Conservation (phyloP, 768 basidiomycete genomes). For the Stropharia rugosoannulata region DNA sequence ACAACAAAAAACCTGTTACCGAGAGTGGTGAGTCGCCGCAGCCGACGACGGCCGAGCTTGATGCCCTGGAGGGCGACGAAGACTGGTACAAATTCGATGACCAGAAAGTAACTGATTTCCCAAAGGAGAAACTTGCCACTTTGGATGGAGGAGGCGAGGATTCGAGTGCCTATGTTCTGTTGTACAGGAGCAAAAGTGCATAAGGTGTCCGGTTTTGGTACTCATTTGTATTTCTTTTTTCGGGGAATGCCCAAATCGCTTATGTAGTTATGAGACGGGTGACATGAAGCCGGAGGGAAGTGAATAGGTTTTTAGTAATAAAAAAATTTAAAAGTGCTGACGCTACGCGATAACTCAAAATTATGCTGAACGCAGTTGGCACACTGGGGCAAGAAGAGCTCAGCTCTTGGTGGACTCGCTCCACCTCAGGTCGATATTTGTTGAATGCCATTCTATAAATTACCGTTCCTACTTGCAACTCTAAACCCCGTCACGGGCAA, state of each 20-base stretch:
- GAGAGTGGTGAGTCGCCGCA: conserved; percentile 11
- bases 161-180: conserved; percentile 83
- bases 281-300: too few species aligned
- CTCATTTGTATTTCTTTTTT: not conserved
- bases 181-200: conserved; percentile 69
- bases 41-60: conserved; percentile 31
- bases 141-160: conserved; percentile 94
- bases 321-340: too few species aligned
- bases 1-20: conserved; percentile 19
- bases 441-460: too few species aligned
- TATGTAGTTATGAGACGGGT: too few species aligned
- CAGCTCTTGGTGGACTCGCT: too few species aligned
- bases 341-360: too few species aligned
- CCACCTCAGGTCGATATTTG: too few species aligned
- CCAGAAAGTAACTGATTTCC: conserved; percentile 88
- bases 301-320: not conserved
- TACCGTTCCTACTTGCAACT: too few species aligned
- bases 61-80: conserved; percentile 59
- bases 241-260: too few species aligned
- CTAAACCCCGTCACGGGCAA: conserved; percentile 8
- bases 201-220: not conserved
- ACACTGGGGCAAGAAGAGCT: too few species aligned
- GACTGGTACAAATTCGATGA: conserved; percentile 98
- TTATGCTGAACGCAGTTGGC: too few species aligned
- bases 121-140: conserved; percentile 76